Percentiles rank a stretch among this genome's conserved stretches.
Evolutionary conservation across 2,329 filamentous ascomycete genomes (phyloP).

Genomic region (Aquanectria penicillioides): DNA sequence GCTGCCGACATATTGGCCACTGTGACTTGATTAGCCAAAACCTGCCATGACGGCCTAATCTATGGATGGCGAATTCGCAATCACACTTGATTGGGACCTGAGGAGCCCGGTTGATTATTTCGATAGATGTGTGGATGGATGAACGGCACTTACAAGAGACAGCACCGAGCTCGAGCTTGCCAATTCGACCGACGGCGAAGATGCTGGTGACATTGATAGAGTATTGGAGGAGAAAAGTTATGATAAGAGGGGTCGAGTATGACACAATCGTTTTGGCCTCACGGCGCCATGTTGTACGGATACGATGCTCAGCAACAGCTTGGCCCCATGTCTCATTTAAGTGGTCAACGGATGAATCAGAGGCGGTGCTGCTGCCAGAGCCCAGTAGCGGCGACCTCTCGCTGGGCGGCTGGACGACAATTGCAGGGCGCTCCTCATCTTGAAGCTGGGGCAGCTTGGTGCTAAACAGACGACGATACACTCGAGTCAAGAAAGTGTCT

Average conservation of each 20-base stretch:
- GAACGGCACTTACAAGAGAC: constrained; percentile 50
- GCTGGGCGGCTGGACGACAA: constrained; percentile 47
- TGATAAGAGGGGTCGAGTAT: constrained; percentile 76
- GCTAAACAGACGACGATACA: constrained; percentile 64
- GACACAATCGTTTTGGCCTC: constrained; percentile 83
- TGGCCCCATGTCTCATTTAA: constrained; percentile 85
- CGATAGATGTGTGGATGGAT: no score
- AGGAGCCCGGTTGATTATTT: no score
- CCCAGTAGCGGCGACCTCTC: constrained; percentile 55
- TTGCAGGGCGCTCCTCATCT: constrained; percentile 52
- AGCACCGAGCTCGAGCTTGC: constrained; percentile 66
- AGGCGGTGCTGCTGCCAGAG: constrained; percentile 47
- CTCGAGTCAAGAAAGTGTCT: constrained; percentile 48
- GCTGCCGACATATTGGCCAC: constrained; percentile 78
- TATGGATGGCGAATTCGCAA: no score
- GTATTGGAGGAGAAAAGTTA: constrained; percentile 82
- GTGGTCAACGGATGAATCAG: constrained; percentile 59
- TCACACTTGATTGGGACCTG: no score
- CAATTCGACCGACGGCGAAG: constrained; percentile 80
- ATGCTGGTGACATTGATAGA: constrained; percentile 85
- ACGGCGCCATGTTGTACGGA: constrained; percentile 90
- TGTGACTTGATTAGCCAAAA: constrained; percentile 29
- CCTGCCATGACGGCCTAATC: no score
- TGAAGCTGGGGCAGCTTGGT: constrained; percentile 56
- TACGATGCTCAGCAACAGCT: constrained; percentile 81